Percentiles rank a stretch among this genome's conserved stretches.
These are phyloP conservation scores for Meyerozyma athensensis DNA, from an alignment of 1,139 yeast species.

Conservation along the genomic window DNA sequence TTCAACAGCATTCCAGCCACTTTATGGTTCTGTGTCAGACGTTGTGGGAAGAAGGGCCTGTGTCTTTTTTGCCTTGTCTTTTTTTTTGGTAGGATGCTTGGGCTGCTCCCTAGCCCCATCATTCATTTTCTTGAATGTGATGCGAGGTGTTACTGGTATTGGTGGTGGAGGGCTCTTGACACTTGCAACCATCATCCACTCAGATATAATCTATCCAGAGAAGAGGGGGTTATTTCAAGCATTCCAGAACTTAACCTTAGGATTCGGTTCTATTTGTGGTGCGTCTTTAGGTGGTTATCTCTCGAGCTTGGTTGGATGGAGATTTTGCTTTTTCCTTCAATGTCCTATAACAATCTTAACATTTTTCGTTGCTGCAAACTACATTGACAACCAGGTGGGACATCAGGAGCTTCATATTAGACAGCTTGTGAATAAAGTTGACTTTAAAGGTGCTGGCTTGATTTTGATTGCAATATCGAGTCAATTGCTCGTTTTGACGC, in stretches of 20 bases:
- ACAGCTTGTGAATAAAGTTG: conserved; percentile 13
- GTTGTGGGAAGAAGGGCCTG: conserved; percentile 45
- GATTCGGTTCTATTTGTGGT: conserved; percentile 22
- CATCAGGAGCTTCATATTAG: conserved; percentile 7
- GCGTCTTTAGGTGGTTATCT: conserved; percentile 25
- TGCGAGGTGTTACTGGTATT: conserved; percentile 23
- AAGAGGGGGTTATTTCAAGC: conserved; percentile 27
- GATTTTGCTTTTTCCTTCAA: conserved; percentile 25
- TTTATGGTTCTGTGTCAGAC: conserved; percentile 51
- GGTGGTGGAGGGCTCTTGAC: conserved; percentile 32
- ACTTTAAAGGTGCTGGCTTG: conserved; percentile 16
- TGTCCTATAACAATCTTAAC: conserved; percentile 17
- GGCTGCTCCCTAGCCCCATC: conserved; percentile 11
- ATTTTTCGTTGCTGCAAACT: conserved; percentile 15
- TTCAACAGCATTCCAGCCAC: conserved; percentile 27
- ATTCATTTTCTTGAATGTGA: conserved; percentile 9
- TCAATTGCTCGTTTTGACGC: conserved; percentile 24
- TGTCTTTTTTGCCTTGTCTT: conserved; percentile 18
- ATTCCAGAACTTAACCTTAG: conserved; percentile 21
- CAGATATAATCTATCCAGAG: conserved; percentile 23
- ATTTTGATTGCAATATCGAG: conserved; percentile 22
- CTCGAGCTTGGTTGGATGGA: conserved; percentile 17
- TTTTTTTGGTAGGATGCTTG: conserved; percentile 15
- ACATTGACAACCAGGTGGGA: conserved; percentile 16
- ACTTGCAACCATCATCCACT: conserved; percentile 24